Conservation (phyloP, 2,329 filamentous ascomycete species). For the Leptosphaerulina australis region DNA sequence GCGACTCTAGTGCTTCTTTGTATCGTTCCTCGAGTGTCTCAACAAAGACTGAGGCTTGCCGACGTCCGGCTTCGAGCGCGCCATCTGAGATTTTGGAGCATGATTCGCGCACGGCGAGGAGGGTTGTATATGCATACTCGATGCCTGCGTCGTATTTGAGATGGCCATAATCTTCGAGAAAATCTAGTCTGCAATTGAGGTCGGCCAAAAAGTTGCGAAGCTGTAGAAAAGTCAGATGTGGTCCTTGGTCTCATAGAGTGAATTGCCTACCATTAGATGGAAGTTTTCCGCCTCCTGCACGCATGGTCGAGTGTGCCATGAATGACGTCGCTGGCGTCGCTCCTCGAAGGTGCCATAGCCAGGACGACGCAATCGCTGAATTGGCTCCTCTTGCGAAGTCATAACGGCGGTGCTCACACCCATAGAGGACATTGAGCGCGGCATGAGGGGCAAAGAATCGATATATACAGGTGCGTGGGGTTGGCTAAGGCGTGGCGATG, state of each 20-base stretch:
- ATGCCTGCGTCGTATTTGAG: conserved; percentile 82
- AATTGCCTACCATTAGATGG: conserved; percentile 48
- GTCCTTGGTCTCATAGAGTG: neutral
- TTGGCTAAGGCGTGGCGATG: conserved; percentile 30
- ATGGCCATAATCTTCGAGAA: conserved; percentile 86
- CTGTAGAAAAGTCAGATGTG: conserved; percentile 49
- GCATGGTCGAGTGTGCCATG: conserved; percentile 55
- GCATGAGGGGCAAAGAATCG: conserved; percentile 32
- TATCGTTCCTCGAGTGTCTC: conserved; percentile 90
- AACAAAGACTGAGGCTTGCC: conserved; percentile 85
- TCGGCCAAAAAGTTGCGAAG: conserved; percentile 84
- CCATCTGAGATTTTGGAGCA: conserved; percentile 91
- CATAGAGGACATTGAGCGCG: conserved; percentile 16
- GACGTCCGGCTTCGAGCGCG: conserved; percentile 82
- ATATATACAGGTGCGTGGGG: conserved; percentile 31
- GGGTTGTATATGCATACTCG: conserved; percentile 80
- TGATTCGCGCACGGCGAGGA: conserved; percentile 83
- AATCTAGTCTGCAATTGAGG: conserved; percentile 83
- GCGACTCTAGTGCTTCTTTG: conserved; percentile 80
- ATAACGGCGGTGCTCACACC: conserved; percentile 44
- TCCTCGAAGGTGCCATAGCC: conserved; percentile 45
- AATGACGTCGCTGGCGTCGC: conserved; percentile 53
- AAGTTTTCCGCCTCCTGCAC: conserved; percentile 56
- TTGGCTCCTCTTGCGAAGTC: conserved; percentile 53
- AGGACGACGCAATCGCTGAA: conserved; percentile 41